Evolutionary conservation across 257 asterid species (phyloP), one percentile per base, ranked within the genome.

Genomic region (Capsicum pubescens): DNA sequence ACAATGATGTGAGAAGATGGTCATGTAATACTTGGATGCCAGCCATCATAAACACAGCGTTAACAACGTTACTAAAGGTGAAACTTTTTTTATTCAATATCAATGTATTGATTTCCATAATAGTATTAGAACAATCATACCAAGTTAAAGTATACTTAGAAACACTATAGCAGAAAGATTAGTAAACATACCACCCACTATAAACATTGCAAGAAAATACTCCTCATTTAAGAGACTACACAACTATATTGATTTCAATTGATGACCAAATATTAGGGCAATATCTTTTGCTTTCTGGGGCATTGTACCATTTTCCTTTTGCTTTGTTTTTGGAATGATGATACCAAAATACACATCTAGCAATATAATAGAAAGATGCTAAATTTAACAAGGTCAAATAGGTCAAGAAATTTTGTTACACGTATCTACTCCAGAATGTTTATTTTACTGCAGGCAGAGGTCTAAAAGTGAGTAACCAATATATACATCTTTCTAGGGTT

Each of bases 231-330:
- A 16, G 57, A 70, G 44, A 17, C 9, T 21, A 50, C 7, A 74
- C 64, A 77, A 48, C 64, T 54, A 4, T 54, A 54, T 26, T 64
- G 54, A 54, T 54, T 54, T 77, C 64, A 77, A 77, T 64, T 54
- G 5, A 77, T 54, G 82, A 32, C 82, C 82, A 77, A 52, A 54
- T 77, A 77, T 54, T 55, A 54, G 82, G 54, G 64, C 64, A 54
- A 26, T 77, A 26, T 26, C 64, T 77, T 77, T 77, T 77, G 48
- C 48, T 54, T 54, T 26, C 48, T 77, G 16, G n/a, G 64, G 64
- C 64, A 54, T 32, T 26, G 50, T 54, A 54, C 32, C 82, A 26
- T 77, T 54, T 50, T 54, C 19, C 82, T 54, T 77, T 77, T 26
- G 42, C 12, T 48, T 26, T 54, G 64, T 76, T 26, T 54, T 48